These are phyloP conservation scores for Vaccinium corymbosum DNA, from an alignment of 148 eudicot species.

Conservation along the genomic window DNA sequence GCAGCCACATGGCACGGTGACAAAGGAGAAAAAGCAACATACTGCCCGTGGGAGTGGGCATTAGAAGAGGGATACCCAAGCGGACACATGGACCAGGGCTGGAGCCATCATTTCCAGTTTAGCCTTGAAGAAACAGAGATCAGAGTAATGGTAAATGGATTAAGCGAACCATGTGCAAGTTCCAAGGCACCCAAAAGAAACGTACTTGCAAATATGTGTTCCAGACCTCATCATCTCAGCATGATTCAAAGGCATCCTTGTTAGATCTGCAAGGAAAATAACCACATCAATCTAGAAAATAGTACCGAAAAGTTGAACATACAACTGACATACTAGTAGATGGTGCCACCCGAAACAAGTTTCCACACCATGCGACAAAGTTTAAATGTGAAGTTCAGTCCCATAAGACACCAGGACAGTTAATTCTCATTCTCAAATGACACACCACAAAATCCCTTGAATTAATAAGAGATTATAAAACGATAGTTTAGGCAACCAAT, in stretches of 20 bases:
- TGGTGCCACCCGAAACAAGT: not conserved
- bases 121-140: not conserved
- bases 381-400: not conserved
- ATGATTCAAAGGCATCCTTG: slow-evolving; percentile 69
- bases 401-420: not conserved
- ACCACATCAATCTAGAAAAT: not conserved
- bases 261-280: slow-evolving; percentile 48
- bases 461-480: too few relatives aligned
- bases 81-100: not conserved
- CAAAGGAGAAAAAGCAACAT: too few relatives aligned
- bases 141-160: not conserved
- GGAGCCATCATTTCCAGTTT: not conserved
- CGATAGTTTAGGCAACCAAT: not conserved
- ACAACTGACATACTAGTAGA: not conserved
- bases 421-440: not conserved
- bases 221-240: slow-evolving; percentile 58
- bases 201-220: slow-evolving; percentile 75
- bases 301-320: not conserved
- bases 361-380: not conserved
- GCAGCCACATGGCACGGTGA: too few relatives aligned
- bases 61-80: too few relatives aligned
- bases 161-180: slow-evolving; percentile 8
- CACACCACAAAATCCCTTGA: not conserved
- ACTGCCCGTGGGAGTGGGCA: too few relatives aligned
- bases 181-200: not conserved